Evolutionary conservation across 2,329 filamentous ascomycete genomes (phyloP).

Genomic region (Xylaria sp.): DNA sequence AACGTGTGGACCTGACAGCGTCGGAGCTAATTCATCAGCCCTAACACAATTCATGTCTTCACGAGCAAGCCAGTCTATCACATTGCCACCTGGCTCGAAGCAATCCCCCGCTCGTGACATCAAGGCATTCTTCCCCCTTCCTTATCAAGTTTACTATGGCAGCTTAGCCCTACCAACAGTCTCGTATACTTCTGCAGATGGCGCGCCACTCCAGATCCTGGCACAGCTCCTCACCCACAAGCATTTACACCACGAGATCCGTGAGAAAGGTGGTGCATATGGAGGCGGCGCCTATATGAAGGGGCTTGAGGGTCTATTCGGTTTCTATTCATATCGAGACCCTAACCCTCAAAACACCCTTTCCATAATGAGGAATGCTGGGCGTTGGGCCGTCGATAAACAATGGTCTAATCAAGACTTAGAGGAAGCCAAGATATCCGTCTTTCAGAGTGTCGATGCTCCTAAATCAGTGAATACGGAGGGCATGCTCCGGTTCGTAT

Average conservation of each 20-base stretch:
- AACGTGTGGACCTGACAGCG: conserved; percentile 83
- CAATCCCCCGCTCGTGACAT: conserved; percentile 58
- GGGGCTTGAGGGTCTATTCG: conserved; percentile 84
- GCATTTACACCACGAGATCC: conserved; percentile 95
- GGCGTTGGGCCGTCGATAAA: conserved; percentile 83
- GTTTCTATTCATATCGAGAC: conserved; percentile 96
- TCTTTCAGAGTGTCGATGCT: conserved; percentile 92
- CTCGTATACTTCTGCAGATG: conserved; percentile 79
- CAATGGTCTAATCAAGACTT: conserved; percentile 85
- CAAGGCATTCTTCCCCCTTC: conserved; percentile 91
- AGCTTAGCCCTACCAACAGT: conserved; percentile 83
- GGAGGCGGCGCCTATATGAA: conserved; percentile 89
- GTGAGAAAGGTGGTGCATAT: conserved; percentile 96
- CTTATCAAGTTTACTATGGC: conserved; percentile 97
- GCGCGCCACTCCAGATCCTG: conserved; percentile 86
- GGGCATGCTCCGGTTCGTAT: conserved; percentile 86
- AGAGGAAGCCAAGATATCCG: conserved; percentile 93
- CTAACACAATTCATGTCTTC: conserved; percentile 75
- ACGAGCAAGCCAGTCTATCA: conserved; percentile 59
- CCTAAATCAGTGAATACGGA: conserved; percentile 88
- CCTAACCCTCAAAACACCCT: conserved; percentile 92
- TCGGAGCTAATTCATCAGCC: conserved; percentile 73
- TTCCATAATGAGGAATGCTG: conserved; percentile 83
- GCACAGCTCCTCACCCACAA: conserved; percentile 95
- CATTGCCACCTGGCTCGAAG: conserved; percentile 51